A percentile compares a stretch with the other conserved stretches of the same genome.
phyloP scores from a whole-genome alignment of 805 yeast genomes.

The Nakazawaea wyomingensis region DNA sequence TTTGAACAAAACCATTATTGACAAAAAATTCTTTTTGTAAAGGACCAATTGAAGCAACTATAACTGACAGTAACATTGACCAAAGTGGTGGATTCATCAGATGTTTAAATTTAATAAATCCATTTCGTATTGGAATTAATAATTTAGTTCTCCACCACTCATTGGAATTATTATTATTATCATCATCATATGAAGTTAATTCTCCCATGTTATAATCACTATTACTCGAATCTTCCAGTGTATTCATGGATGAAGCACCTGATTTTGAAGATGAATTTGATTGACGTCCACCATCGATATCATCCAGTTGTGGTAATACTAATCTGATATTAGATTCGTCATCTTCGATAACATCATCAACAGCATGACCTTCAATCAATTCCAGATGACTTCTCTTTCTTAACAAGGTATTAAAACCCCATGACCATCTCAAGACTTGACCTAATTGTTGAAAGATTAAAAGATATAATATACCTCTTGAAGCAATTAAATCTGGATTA shows the following conservation, averaged over 20 bases:
- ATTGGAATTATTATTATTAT: neutral
- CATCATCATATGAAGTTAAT: neutral
- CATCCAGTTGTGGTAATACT: neutral
- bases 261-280: neutral
- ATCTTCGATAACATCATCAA: neutral
- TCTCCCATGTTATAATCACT: neutral
- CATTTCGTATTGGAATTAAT: neutral
- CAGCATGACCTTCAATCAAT: constrained; percentile 9
- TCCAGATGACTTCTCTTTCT: constrained; percentile 42
- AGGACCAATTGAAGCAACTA: constrained; percentile 63
- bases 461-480: constrained; percentile 70
- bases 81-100: constrained; percentile 81
- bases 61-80: constrained; percentile 64
- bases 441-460: constrained; percentile 80
- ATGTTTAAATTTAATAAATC: constrained; percentile 24
- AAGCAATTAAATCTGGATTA: constrained; percentile 62
- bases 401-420: constrained; percentile 75
- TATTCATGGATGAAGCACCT: neutral
- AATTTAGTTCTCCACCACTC: neutral
- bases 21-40: constrained; percentile 55
- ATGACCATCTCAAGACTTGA: constrained; percentile 78
- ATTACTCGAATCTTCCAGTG: neutral
- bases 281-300: neutral
- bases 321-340: constrained; percentile 2
- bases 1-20: constrained; percentile 55